Evolutionary conservation across 2,329 filamentous ascomycete species (phyloP).

Genomic region (Diaporthe aspalathi): DNA sequence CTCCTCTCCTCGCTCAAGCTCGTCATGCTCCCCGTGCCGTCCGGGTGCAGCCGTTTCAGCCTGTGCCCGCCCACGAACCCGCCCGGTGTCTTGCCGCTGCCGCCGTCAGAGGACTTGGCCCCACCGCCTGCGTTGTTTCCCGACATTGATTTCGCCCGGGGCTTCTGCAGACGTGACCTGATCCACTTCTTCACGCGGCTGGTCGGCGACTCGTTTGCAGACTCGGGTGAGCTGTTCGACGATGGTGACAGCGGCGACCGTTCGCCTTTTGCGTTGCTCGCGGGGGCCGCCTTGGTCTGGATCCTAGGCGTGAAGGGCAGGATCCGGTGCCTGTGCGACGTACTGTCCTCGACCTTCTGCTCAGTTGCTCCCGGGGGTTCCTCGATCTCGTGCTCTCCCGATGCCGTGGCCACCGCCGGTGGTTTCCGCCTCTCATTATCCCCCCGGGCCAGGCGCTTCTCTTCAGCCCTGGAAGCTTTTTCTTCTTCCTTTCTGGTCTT

Average conservation of each 20-base stretch:
- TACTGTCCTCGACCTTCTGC: constrained; percentile 43
- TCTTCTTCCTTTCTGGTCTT: constrained; percentile 59
- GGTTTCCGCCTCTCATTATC: constrained; percentile 57
- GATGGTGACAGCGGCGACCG: constrained; percentile 36
- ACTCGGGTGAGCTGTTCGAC: constrained; percentile 36
- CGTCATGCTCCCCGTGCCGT: constrained; percentile 49
- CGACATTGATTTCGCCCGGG: constrained; percentile 46
- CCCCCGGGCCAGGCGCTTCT: constrained; percentile 58
- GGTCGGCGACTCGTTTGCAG: constrained; percentile 42
- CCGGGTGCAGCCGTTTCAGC: constrained; percentile 43
- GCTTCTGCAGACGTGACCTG: constrained; percentile 53
- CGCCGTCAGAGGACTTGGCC: constrained; percentile 4
- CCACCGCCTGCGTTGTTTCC: constrained; percentile 33
- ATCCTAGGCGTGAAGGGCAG: constrained; percentile 37
- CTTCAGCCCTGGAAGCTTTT: constrained; percentile 59
- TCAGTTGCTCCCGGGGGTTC: neutral
- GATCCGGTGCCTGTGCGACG: constrained; percentile 30
- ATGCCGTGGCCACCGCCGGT: neutral
- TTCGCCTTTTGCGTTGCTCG: constrained; percentile 25
- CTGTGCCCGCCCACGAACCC: constrained; percentile 58
- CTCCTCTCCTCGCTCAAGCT: constrained; percentile 41
- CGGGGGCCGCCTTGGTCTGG: constrained; percentile 37
- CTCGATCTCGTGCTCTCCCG: neutral
- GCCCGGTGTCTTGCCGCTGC: constrained; percentile 19
- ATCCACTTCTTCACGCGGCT: constrained; percentile 57